phyloP scores from a whole-genome alignment of 2,329 filamentous ascomycete genomes.

The Fusarium tjaetaba region DNA sequence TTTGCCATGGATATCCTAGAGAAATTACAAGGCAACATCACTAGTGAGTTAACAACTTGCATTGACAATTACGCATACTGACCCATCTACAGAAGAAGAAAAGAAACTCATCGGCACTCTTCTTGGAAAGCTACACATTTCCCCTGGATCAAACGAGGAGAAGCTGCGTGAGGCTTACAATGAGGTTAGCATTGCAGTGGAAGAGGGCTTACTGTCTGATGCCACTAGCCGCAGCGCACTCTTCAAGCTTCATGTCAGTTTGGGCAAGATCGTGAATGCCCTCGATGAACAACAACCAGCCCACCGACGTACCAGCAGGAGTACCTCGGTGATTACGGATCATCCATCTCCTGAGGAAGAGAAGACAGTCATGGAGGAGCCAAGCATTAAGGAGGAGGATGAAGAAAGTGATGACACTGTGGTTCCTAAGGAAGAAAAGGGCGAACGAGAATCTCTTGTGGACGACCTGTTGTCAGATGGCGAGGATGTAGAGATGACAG shows the following conservation, averaged over 20 bases:
- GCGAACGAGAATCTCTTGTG: constrained; percentile 51
- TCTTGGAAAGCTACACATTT: constrained; percentile 84
- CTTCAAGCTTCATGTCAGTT: constrained; percentile 73
- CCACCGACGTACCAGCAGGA: constrained; percentile 56
- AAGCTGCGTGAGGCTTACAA: constrained; percentile 68
- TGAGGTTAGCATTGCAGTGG: constrained; percentile 69
- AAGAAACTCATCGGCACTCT: constrained; percentile 83
- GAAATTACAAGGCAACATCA: constrained; percentile 72
- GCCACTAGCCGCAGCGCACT: constrained; percentile 71
- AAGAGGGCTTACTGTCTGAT: constrained; percentile 68
- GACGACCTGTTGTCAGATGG: constrained; percentile 55
- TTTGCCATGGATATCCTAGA: constrained; percentile 83
- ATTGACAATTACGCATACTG: constrained; percentile 40
- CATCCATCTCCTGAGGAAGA: constrained; percentile 51
- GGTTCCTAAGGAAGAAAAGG: constrained; percentile 45
- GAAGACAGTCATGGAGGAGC: constrained; percentile 54
- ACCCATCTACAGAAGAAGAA: constrained; percentile 73
- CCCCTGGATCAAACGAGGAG: constrained; percentile 69
- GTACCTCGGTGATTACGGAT: constrained; percentile 52
- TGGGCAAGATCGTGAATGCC: constrained; percentile 74
- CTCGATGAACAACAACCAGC: constrained; percentile 58
- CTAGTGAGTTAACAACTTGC: constrained; percentile 64
- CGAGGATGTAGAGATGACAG: constrained; percentile 50
- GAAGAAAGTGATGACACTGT: constrained; percentile 52
- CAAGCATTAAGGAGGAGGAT: constrained; percentile 60